Evolutionary conservation across 2,329 filamentous ascomycete genomes (phyloP).

Genomic region (Moelleriella libera): DNA sequence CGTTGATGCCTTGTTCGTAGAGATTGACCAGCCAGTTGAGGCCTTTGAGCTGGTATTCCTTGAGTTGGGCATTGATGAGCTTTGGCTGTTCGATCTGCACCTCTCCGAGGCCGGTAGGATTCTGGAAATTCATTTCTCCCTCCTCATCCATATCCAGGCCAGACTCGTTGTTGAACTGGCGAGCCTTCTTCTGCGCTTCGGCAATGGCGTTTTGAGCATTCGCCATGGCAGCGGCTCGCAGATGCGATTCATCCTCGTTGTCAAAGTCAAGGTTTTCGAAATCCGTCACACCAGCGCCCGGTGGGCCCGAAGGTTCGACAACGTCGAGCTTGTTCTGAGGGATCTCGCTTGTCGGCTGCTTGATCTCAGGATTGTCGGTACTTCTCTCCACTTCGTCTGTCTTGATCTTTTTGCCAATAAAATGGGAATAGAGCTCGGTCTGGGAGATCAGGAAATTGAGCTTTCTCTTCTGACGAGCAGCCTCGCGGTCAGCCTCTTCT

Average conservation of each 20-base stretch:
- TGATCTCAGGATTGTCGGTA: slow-evolving; percentile 66
- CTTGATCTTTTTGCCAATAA: slow-evolving; percentile 98
- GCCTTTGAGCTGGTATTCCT: slow-evolving; percentile 98
- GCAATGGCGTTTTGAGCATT: slow-evolving; percentile 95
- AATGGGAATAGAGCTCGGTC: slow-evolving; percentile 97
- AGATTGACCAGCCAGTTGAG: slow-evolving; percentile 98
- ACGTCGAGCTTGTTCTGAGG: slow-evolving; percentile 31
- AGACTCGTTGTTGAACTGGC: slow-evolving; percentile 75
- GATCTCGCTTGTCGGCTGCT: slow-evolving; percentile 30
- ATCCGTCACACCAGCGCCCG: slow-evolving; percentile 65
- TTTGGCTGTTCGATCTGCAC: slow-evolving; percentile 91
- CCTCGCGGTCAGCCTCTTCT: slow-evolving; percentile 93
- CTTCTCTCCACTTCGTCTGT: slow-evolving; percentile 88
- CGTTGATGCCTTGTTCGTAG: slow-evolving; percentile 99
- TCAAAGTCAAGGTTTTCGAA: slow-evolving; percentile 95
- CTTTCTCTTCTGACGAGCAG: slow-evolving; percentile 93
- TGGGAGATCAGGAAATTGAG: slow-evolving; percentile 99
- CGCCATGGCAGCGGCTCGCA: slow-evolving; percentile 76
- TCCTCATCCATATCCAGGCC: slow-evolving; percentile 61
- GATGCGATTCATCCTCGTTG: slow-evolving; percentile 72
- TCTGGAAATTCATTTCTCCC: slow-evolving; percentile 99
- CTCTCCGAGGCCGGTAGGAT: slow-evolving; percentile 86
- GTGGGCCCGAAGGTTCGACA: slow-evolving; percentile 35
- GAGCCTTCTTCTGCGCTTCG: slow-evolving; percentile 83
- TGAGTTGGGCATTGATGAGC: slow-evolving; percentile 83